Conservation (phyloP, 768 basidiomycete genomes). For the Multifurca ochricompacta region DNA sequence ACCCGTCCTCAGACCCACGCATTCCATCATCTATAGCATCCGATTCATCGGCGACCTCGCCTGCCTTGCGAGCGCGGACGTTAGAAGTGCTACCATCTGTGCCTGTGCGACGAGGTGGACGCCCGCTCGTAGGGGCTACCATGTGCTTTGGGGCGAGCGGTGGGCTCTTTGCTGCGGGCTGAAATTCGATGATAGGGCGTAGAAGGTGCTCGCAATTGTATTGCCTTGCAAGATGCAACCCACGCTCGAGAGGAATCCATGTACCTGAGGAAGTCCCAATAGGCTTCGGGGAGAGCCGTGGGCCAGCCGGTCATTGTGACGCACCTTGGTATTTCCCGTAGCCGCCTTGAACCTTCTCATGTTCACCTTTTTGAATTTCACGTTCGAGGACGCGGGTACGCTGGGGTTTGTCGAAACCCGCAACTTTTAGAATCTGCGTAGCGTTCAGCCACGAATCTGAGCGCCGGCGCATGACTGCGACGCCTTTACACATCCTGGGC, state of each 20-base stretch:
- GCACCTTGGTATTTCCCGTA: conserved; percentile 99
- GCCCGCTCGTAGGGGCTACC: conserved; percentile 58
- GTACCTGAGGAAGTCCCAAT: conserved; percentile 55
- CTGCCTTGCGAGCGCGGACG: conserved; percentile 48
- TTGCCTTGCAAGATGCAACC: conserved; percentile 77
- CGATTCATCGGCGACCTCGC: conserved; percentile 44
- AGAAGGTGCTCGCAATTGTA: conserved; percentile 86
- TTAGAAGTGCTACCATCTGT: conserved; percentile 20
- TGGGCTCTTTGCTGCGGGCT: conserved; percentile 81
- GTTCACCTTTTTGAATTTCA: conserved; percentile 97
- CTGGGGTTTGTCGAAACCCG: conserved; percentile 98
- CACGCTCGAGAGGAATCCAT: conserved; percentile 95
- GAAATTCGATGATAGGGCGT: conserved; percentile 91
- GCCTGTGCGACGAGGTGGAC: conserved; percentile 29
- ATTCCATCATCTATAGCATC: conserved; percentile 51
- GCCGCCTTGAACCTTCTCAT: conserved; percentile 98
- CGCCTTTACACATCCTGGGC: conserved; percentile 83
- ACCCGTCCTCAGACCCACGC: conserved; percentile 77
- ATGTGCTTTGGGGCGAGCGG: conserved; percentile 96
- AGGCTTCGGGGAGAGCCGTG: neutral
- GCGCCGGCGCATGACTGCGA: conserved; percentile 96
- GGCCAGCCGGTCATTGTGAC: conserved; percentile 20
- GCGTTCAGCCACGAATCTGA: conserved; percentile 98
- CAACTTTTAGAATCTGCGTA: conserved; percentile 97
- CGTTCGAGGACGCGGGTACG: conserved; percentile 94